Evolutionary conservation across 208 protist species (phyloP), one percentile per base, ranked within the genome.

Genomic region (Trypanosoma congolense): DNA sequence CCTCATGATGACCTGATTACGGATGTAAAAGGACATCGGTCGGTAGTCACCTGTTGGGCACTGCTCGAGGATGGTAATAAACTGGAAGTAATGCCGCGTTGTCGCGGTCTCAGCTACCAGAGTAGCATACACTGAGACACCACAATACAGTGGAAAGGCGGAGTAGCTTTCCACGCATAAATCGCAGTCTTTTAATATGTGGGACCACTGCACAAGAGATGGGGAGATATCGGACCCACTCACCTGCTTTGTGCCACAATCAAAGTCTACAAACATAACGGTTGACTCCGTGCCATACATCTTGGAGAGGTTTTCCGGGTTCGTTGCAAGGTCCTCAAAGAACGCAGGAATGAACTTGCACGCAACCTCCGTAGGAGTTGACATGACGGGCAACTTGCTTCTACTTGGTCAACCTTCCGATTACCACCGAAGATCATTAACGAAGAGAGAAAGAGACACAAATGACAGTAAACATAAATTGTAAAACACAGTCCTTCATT

Each of bases 221-320:
- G 59, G 36, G 9, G 64, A 44, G 9, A 84, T 67, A 22, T 89
- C 73, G 18, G 19, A 55, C 38, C 73, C 76, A 48, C 31, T 56
- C 31, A 61, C 62, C 69, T 90, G 77, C 10, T 64, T 70, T 43
- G 75, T 75, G 57, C 83, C 87, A 40, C 82, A 63, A 56, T 85
- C 80, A 49, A 88, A 90, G 75, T 94, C 87, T 74, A 80, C 85
- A 64, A 94, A 61, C 38, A 73, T 75, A 43, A 94, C 54, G 24
- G 69, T 69, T n/a, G 79, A 61, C 43, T 82, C 54, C 48, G 50
- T 64, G 58, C 66, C 69, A 68, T 90, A 91, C 62, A 91, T 59
- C 10, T 80, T 74, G 12, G 67, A 62, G 18, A 94, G 49, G 36
- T 77, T 73, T 16, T 68, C 61, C 12, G 71, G 62, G 54, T 81